phyloP scores from a whole-genome alignment of 139 green algal species.

The Yamagishiella unicocca region DNA sequence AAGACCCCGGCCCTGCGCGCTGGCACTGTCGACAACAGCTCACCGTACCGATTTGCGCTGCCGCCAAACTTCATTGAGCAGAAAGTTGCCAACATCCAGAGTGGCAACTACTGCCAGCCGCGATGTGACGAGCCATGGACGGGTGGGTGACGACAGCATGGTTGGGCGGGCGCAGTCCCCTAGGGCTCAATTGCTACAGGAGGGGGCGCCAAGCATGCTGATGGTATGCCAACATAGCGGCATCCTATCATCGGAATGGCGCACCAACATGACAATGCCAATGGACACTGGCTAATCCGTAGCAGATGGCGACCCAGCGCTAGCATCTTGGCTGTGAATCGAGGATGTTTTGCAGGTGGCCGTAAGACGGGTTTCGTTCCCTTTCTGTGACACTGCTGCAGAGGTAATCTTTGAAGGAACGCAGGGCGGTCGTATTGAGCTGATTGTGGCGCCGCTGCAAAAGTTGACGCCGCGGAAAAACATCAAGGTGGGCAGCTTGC shows the following conservation, averaged over 20 bases:
- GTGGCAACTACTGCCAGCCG: constrained; percentile 82
- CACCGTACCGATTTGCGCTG: constrained; percentile 61
- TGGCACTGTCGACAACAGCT: constrained; percentile 55
- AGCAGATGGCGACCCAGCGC: no score
- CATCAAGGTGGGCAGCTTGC: constrained; percentile 10
- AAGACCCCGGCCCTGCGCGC: constrained; percentile 54
- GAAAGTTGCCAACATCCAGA: constrained; percentile 68
- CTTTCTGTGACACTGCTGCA: not conserved
- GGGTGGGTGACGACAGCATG: not conserved
- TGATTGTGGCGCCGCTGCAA: constrained; percentile 82
- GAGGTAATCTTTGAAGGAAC: constrained; percentile 75
- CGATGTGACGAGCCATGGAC: constrained; percentile 80
- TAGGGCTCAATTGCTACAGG: no score
- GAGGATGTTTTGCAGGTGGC: no score
- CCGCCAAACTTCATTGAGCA: constrained; percentile 56
- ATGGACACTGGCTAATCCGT: no score
- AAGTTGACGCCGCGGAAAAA: constrained; percentile 76
- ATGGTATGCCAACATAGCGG: no score
- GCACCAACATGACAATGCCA: no score
- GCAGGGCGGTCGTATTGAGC: constrained; percentile 69
- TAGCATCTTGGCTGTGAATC: no score
- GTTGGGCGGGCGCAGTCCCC: no score
- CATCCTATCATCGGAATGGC: no score
- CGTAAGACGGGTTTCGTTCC: no score
- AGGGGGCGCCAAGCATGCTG: no score